Conservation (phyloP, 129 eudicot species). For the Arctium lappa region DNA sequence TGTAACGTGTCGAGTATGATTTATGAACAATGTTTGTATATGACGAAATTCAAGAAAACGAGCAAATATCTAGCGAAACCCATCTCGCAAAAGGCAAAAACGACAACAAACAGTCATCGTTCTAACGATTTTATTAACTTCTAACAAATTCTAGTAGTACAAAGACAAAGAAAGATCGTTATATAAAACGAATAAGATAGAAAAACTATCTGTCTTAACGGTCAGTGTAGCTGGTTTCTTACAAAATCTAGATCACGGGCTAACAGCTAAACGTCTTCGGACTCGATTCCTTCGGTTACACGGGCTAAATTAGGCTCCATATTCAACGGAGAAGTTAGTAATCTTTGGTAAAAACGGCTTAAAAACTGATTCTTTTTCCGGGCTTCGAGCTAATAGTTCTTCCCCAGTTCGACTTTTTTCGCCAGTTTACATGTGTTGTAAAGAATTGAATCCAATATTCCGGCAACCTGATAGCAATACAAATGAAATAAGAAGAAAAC, state of each 20-base stretch:
- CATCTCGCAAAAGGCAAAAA: background rate
- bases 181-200: background rate
- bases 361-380: constrained; percentile 1
- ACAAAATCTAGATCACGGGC: constrained; percentile 9
- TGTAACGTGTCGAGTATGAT: background rate
- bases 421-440: constrained; percentile 64
- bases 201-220: background rate
- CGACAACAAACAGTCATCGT: background rate
- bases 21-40: constrained; percentile 2
- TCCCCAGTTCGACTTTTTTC: constrained; percentile 84
- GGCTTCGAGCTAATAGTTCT: constrained; percentile 43
- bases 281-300: constrained; percentile 17
- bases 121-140: background rate
- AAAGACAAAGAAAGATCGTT: background rate
- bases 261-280: constrained; percentile 13
- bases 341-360: constrained; percentile 8
- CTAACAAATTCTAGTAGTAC: background rate
- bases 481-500: constrained; percentile 7
- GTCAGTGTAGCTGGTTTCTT: constrained; percentile 1
- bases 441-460: constrained; percentile 78
- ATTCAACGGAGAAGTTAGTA: background rate
- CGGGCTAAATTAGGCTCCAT: constrained; percentile 19
- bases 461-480: constrained; percentile 64
- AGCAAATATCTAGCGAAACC: background rate
- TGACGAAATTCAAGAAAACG: background rate